A percentile compares a stretch with the other conserved stretches of the same genome.
These are phyloP conservation scores for Dactylellina drechsleri DNA, from an alignment of 2,329 filamentous ascomycete species.

Conservation along the genomic window DNA sequence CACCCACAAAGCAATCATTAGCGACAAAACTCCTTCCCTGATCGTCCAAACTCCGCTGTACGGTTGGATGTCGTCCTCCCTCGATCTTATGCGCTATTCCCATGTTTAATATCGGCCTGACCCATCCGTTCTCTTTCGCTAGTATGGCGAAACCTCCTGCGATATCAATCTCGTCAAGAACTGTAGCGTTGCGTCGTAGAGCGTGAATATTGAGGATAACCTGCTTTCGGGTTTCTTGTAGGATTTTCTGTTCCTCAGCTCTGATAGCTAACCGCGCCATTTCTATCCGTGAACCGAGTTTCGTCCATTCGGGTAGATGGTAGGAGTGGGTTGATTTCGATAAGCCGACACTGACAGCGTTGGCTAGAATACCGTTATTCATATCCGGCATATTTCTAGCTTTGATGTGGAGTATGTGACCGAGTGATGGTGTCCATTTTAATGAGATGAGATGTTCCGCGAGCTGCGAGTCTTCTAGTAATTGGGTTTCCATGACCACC, in stretches of 20 bases:
- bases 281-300: constrained; percentile 81
- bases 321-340: constrained; percentile 87
- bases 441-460: constrained; percentile 73
- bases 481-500: constrained; percentile 62
- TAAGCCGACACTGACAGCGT: constrained; percentile 70
- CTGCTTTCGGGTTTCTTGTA: constrained; percentile 75
- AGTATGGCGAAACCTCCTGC: constrained; percentile 84
- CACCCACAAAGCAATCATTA: constrained; percentile 87
- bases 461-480: constrained; percentile 48
- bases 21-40: constrained; percentile 83
- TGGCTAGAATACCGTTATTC: constrained; percentile 62
- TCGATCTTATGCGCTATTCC: constrained; percentile 77
- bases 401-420: constrained; percentile 90
- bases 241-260: constrained; percentile 83
- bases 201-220: constrained; percentile 85
- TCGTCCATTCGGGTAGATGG: constrained; percentile 83
- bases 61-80: constrained; percentile 89
- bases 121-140: constrained; percentile 77
- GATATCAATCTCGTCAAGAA: constrained; percentile 93
- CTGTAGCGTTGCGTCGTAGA: constrained; percentile 86
- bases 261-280: constrained; percentile 80
- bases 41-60: constrained; percentile 81
- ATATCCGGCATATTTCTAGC: constrained; percentile 73
- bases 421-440: constrained; percentile 85
- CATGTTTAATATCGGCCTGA: constrained; percentile 75